Evolutionary conservation across 352 stramenopile species (phyloP).

Genomic region (Blastocystis sp.): DNA sequence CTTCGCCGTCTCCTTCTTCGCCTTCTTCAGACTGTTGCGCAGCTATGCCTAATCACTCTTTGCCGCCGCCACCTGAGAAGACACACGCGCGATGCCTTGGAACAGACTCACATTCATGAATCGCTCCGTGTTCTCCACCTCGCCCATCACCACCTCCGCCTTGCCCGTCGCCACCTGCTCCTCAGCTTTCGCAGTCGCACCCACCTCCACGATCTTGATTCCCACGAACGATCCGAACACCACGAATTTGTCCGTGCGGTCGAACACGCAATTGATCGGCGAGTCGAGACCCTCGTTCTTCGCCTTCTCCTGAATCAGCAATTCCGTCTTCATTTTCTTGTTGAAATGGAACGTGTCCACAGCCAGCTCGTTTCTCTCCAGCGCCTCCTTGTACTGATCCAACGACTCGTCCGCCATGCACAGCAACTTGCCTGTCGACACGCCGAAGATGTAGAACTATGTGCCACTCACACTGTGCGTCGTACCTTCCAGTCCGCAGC

Average conservation of each 20-base stretch:
- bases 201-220: slow-evolving; percentile 87
- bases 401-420: slow-evolving; percentile 85
- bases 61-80: slow-evolving; percentile 87
- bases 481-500: slow-evolving; percentile 54
- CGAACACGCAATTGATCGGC: slow-evolving; percentile 86
- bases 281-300: slow-evolving; percentile 71
- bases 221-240: slow-evolving; percentile 90
- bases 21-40: slow-evolving; percentile 11
- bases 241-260: slow-evolving; percentile 90
- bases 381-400: slow-evolving; percentile 75
- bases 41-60: slow-evolving; percentile 72
- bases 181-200: neutral
- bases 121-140: slow-evolving; percentile 89
- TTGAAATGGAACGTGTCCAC: slow-evolving; percentile 72
- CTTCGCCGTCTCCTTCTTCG: slow-evolving; percentile 71
- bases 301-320: slow-evolving; percentile 34
- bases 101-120: slow-evolving; percentile 89
- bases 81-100: slow-evolving; percentile 88
- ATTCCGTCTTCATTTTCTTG: slow-evolving; percentile 46
- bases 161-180: slow-evolving; percentile 78
- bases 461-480: slow-evolving; percentile 80
- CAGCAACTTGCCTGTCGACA: slow-evolving; percentile 82
- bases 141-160: slow-evolving; percentile 85
- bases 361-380: slow-evolving; percentile 82
- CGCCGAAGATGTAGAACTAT: slow-evolving; percentile 84